Evolutionary conservation across 106 monocot species (phyloP), one percentile per base, ranked within the genome.

Genomic region (Hemerocallis citrina): DNA sequence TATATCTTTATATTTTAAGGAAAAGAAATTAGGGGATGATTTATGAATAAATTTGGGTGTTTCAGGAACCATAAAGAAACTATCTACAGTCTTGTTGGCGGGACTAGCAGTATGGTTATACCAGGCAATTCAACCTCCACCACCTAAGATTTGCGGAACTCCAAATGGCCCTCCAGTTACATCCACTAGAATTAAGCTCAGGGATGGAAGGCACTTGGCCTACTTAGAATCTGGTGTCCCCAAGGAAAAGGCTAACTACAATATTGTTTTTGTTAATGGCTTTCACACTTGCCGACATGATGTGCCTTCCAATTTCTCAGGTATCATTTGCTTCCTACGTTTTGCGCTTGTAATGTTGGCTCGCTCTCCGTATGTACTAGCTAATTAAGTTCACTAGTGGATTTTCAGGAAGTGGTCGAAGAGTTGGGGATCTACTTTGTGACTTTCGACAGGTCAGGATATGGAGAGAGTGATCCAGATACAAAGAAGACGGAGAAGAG

Each of bases 401-500:
- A 19, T 37, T 37, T 66, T 68, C 60, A 93, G 93, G 84, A 79
- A 38, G 22, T 93, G 24, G 27, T 66, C 16, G 74, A 82, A 68
- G 82, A 82, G 46, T 42, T 85, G 7, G 85, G 79, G 11, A 68
- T 93, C 36, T 93, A 72, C 52, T 25, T 85, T 36, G 13, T 93
- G 3, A 73, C 81, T 25, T 93, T 89, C 61, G 93, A 93, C 57
- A 78, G 88, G 61, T 41, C 93, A 47, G 93, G 93, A n/a, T 93
- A 93, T 64, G 93, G 93, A 63, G 93, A 93, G 79, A 93, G 93
- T 60, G 93, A 93, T 74, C 88, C 93, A 14, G 42, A 93, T 63
- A 76, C 82, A 4, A 69, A 64, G 40, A 79, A 66, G 72, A 66
- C 81, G 3, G 79, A 58, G 7, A 77, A 79, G 35, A 79, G 85